A percentile compares a stretch with the other conserved stretches of the same genome.
Evolutionary conservation across 495 filamentous ascomycete genomes (phyloP).

Genomic region (Aspergillus mulundensis): DNA sequence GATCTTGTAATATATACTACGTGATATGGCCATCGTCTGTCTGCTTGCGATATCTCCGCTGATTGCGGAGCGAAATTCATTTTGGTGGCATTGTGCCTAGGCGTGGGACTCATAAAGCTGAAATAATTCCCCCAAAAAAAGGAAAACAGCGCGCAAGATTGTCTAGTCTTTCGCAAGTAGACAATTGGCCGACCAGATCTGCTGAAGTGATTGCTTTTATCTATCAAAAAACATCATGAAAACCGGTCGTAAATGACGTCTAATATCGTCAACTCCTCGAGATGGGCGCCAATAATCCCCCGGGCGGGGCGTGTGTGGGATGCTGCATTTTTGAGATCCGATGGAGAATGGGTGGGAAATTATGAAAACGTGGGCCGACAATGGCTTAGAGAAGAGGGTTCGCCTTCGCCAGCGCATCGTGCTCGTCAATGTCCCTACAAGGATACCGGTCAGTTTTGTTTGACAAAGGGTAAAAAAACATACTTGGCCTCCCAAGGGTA

Average conservation of each 20-base stretch:
- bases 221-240: constrained; percentile 28
- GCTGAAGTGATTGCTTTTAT: constrained; percentile 12
- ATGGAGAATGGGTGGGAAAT: not conserved
- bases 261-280: constrained; percentile 2
- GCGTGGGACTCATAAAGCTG: not conserved
- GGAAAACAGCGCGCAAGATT: not conserved
- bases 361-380: not conserved
- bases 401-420: constrained; percentile 67
- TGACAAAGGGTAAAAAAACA: constrained; percentile 26
- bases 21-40: too few species aligned
- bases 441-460: constrained; percentile 16
- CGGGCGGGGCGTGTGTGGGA: not conserved
- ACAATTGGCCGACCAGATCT: not conserved
- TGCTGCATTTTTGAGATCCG: not conserved
- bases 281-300: not conserved
- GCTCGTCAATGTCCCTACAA: constrained; percentile 80
- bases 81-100: not conserved
- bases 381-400: constrained; percentile 35
- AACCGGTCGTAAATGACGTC: constrained; percentile 23
- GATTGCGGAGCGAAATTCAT: not conserved
- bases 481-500: constrained; percentile 98
- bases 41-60: not conserved
- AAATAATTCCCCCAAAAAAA: not conserved
- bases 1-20: constrained; percentile 1
- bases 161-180: not conserved